phyloP scores from a whole-genome alignment of 345 rosid species.

The Acer negundo region DNA sequence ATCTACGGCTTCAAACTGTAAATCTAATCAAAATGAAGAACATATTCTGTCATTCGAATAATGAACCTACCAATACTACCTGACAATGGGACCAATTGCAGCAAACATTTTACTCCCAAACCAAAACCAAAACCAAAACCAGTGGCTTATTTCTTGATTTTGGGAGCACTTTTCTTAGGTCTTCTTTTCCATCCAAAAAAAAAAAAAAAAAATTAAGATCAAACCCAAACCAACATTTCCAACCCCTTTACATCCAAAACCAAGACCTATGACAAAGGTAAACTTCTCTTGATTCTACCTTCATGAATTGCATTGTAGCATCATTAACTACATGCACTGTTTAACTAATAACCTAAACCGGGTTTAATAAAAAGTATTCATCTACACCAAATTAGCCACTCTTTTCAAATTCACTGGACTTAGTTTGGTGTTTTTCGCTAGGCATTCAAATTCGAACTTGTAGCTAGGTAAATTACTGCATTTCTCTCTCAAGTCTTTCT shows the following conservation, averaged over 20 bases:
- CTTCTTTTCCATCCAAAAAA: not conserved
- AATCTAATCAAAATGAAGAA: not conserved
- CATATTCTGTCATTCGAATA: not conserved
- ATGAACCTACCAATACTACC: not conserved
- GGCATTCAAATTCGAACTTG: not conserved
- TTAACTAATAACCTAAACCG: too few relatives aligned
- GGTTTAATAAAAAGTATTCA: not conserved
- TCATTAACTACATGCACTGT: not conserved
- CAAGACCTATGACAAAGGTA: not conserved
- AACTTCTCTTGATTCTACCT: not conserved
- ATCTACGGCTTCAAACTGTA: slow-evolving; percentile 1
- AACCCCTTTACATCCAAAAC: not conserved
- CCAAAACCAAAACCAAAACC: not conserved
- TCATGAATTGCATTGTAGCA: not conserved
- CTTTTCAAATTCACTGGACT: not conserved
- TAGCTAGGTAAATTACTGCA: not conserved
- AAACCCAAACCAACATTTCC: too few relatives aligned
- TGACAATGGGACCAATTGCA: not conserved
- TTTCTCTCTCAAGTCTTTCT: not conserved
- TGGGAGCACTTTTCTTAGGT: too few relatives aligned
- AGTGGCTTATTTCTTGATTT: not conserved
- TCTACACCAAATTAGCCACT: not conserved
- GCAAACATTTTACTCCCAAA: not conserved
- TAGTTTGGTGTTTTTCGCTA: not conserved
- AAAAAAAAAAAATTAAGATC: too few relatives aligned